Evolutionary conservation across 306 rosid species (phyloP), one percentile per base, ranked within the genome.

Genomic region (Sindora glabra): DNA sequence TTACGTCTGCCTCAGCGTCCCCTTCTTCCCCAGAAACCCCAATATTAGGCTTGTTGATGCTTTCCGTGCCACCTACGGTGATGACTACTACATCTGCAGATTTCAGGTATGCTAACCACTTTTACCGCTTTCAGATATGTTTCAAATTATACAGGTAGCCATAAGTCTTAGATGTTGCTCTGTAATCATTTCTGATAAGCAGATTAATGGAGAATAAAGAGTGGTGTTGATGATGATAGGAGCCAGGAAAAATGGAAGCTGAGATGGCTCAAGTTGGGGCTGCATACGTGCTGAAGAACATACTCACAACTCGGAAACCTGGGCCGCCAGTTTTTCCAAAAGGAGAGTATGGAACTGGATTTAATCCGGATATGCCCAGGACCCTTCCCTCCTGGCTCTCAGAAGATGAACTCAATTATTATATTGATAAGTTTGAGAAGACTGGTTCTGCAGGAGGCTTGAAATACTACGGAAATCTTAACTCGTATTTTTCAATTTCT

Each of bases 331-430:
- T 67, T 17, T 4, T 76, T 8, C 74, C 74, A 14, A 70, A 70
- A 30, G 73, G 19, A 12, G 73, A 37, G 19, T 16, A 25, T 8
- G 49, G n/a, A n/a, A n/a, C n/a, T n/a, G n/a, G 48, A 3, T 27
- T 5, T 26, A 17, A 61, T 52, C 14, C 57, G 0, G 0, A 65
- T 18, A 1, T 33, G 23, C 24, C 58, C 7, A 5, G 8, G 17
- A 3, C 30, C 44, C 51, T 72, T 41, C 76, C 83, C 8, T 73
- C 79, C 46, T 80, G 82, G 82, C 74, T 80, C 59, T 41, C 74
- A 15, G 48, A 80, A 50, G 70, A 72, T 9, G 76, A 79, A 21
- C 11, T 79, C 4, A 56, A 19, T 48, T 72, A 68, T 49, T 80
- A 34, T 65, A 71, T 67, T 47, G 38, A 67, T 8, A 75, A 75